These are phyloP conservation scores for Talaromyces thailandensis DNA, from an alignment of 495 filamentous ascomycete species.

Conservation along the genomic window DNA sequence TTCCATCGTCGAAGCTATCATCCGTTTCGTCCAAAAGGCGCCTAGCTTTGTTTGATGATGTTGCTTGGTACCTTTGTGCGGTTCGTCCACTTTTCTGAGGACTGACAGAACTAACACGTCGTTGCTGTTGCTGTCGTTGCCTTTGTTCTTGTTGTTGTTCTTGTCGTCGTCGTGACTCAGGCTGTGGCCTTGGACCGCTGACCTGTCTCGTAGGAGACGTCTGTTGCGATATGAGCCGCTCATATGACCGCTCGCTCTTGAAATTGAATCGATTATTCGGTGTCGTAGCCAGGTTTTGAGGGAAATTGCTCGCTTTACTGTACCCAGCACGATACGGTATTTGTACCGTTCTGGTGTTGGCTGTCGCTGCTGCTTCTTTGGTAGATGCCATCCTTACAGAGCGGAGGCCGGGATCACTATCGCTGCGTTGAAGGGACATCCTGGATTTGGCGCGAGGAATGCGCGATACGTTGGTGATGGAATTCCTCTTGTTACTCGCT, in stretches of 20 bases:
- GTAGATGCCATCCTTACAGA: neutral
- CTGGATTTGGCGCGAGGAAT: slow-evolving; percentile 7
- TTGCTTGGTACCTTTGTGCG: neutral
- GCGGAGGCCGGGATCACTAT: slow-evolving; percentile 3
- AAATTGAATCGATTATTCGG: slow-evolving; percentile 36
- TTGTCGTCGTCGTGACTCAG: slow-evolving; percentile 4
- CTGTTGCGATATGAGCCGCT: slow-evolving; percentile 9
- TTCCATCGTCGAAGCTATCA: slow-evolving; percentile 2
- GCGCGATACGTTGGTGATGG: neutral
- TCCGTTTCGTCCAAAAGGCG: neutral
- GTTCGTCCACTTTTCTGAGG: neutral
- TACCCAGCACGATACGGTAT: slow-evolving; percentile 20
- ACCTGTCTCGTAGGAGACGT: slow-evolving; percentile 29
- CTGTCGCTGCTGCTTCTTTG: neutral
- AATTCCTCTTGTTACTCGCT: neutral
- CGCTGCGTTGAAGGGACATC: slow-evolving; percentile 11
- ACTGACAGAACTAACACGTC: neutral
- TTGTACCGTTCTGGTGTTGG: slow-evolving; percentile 19
- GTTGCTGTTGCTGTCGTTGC: neutral
- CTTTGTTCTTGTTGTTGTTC: neutral
- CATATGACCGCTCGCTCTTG: slow-evolving; percentile 10
- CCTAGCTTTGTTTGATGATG: neutral
- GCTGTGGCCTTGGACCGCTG: slow-evolving; percentile 24
- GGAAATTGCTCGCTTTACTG: slow-evolving; percentile 26
- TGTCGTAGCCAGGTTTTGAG: slow-evolving; percentile 29